Conservation (phyloP, 1,139 yeast species). For the Kurtzmaniella quercitrusa region DNA sequence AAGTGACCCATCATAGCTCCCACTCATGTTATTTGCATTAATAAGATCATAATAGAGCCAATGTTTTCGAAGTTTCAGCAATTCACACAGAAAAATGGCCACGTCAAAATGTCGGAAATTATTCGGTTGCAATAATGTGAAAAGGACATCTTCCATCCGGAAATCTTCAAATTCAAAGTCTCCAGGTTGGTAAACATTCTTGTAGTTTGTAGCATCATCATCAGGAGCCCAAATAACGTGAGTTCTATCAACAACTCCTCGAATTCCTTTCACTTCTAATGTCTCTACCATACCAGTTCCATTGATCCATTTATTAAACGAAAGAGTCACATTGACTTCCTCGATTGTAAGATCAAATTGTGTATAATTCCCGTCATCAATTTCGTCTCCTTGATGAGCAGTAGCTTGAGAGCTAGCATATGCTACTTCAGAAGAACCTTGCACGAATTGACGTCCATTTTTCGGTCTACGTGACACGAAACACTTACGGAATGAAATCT, state of each 20-base stretch:
- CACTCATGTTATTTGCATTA: constrained; percentile 82
- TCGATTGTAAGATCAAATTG: constrained; percentile 91
- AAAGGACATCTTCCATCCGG: constrained; percentile 77
- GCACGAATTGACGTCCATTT: constrained; percentile 45
- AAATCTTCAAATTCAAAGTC: constrained; percentile 89
- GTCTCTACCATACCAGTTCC: constrained; percentile 86
- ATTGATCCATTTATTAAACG: constrained; percentile 81
- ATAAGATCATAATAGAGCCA: constrained; percentile 88
- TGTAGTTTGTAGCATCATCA: constrained; percentile 79
- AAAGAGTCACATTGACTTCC: constrained; percentile 74
- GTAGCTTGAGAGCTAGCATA: constrained; percentile 40
- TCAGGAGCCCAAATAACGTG: constrained; percentile 80
- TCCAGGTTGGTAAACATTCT: constrained; percentile 72
- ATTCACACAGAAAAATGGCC: constrained; percentile 79
- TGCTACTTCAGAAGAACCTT: constrained; percentile 74
- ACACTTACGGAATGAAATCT: constrained; percentile 77
- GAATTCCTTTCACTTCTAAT: constrained; percentile 73
- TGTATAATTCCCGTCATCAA: constrained; percentile 89
- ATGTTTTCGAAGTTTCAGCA: constrained; percentile 77
- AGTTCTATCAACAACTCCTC: constrained; percentile 90
- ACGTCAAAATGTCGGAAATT: constrained; percentile 81
- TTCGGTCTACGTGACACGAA: constrained; percentile 83
- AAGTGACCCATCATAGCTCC: constrained; percentile 87
- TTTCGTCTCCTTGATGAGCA: constrained; percentile 9
- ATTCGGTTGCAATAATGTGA: constrained; percentile 76